Percentiles rank a stretch among this genome's conserved stretches.
phyloP scores from a whole-genome alignment of 2,329 filamentous ascomycete genomes.

The Neobulgaria alba region DNA sequence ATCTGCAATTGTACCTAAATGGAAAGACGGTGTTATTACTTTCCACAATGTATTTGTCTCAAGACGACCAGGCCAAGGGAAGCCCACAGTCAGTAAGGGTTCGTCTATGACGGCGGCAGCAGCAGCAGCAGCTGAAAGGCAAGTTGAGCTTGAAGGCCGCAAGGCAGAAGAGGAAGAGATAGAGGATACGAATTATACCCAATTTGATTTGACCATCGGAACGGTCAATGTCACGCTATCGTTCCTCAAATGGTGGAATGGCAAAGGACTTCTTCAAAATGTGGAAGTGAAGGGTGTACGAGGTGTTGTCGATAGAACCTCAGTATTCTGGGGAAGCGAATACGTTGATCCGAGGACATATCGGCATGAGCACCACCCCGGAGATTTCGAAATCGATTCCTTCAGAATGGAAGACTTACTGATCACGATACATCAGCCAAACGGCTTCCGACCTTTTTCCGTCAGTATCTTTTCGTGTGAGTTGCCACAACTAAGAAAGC shows the following conservation, averaged over 20 bases:
- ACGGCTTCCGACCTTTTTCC: constrained; percentile 85
- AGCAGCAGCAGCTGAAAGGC: constrained; percentile 66
- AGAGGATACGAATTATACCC: constrained; percentile 94
- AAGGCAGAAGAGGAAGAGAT: constrained; percentile 37
- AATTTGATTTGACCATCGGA: constrained; percentile 91
- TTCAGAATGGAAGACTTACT: constrained; percentile 95
- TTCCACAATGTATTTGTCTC: constrained; percentile 97
- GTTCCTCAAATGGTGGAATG: constrained; percentile 98
- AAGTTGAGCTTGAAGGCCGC: constrained; percentile 38
- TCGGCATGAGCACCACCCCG: constrained; percentile 76
- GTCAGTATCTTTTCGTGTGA: constrained; percentile 96
- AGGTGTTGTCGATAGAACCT: constrained; percentile 84
- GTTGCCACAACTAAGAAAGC: constrained; percentile 83
- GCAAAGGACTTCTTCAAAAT: constrained; percentile 81
- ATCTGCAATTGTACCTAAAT: constrained; percentile 93
- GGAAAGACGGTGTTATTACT: constrained; percentile 89
- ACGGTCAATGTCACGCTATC: constrained; percentile 94
- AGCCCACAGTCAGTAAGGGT: constrained; percentile 83
- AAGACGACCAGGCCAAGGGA: constrained; percentile 71
- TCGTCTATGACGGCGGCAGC: constrained; percentile 79
- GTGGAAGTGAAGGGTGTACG: constrained; percentile 91
- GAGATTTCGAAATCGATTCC: constrained; percentile 93
- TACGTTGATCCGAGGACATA: constrained; percentile 76
- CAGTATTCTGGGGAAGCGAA: constrained; percentile 62
- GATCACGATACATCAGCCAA: constrained; percentile 84